Percentiles rank a stretch among this genome's conserved stretches.
These are phyloP conservation scores for Globisporangium ultimum DNA, from an alignment of 352 stramenopile genomes.

Conservation along the genomic window DNA sequence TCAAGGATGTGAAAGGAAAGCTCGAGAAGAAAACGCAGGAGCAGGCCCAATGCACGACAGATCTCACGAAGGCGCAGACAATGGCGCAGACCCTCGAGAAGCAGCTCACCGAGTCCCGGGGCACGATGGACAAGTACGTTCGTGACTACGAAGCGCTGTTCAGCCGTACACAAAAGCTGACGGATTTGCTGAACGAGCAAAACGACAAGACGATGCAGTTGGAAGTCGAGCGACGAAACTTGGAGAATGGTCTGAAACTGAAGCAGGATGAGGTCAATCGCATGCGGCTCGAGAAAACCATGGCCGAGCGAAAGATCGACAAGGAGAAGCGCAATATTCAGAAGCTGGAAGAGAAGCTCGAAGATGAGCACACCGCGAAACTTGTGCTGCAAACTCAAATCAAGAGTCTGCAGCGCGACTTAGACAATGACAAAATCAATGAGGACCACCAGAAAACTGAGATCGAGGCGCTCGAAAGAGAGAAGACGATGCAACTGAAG, in stretches of 20 bases:
- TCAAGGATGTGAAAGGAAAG: slow-evolving; percentile 87
- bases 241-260: slow-evolving; percentile 86
- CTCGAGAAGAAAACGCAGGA: slow-evolving; percentile 85
- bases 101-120: slow-evolving; percentile 63
- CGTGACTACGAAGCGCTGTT: slow-evolving; percentile 93
- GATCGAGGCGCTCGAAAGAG: slow-evolving; percentile 82
- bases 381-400: slow-evolving; percentile 79
- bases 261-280: slow-evolving; percentile 82
- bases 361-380: slow-evolving; percentile 87
- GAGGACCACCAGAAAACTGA: slow-evolving; percentile 72
- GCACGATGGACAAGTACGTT: slow-evolving; percentile 93
- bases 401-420: slow-evolving; percentile 78
- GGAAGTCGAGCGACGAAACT: slow-evolving; percentile 70
- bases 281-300: slow-evolving; percentile 84
- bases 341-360: slow-evolving; percentile 89
- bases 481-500: slow-evolving; percentile 84
- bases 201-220: slow-evolving; percentile 85
- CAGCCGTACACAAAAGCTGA: slow-evolving; percentile 88
- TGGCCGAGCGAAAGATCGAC: slow-evolving; percentile 89
- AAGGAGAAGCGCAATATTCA: slow-evolving; percentile 84
- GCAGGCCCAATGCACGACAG: slow-evolving; percentile 36
- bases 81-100: slow-evolving; percentile 86
- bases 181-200: slow-evolving; percentile 92
- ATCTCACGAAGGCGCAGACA: slow-evolving; percentile 63
- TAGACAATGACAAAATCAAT: slow-evolving; percentile 77